Conservation (phyloP, 768 basidiomycete species). For the Lepiota venenata region DNA sequence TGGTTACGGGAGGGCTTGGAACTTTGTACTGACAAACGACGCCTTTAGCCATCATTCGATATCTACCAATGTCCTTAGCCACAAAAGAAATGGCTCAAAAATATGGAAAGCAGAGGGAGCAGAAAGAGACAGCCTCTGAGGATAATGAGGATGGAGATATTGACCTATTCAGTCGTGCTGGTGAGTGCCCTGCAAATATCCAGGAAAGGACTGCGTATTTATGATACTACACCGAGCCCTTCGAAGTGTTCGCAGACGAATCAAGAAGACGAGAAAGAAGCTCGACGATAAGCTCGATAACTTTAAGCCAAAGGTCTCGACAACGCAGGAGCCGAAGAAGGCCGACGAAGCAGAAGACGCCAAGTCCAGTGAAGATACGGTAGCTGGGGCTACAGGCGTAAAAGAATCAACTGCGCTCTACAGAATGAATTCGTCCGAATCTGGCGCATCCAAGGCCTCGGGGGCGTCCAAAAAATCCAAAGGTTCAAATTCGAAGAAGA, state of each 20-base stretch:
- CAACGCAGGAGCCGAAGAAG: not conserved
- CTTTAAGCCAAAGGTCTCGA: conserved; percentile 25
- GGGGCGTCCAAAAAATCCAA: conserved; percentile 16
- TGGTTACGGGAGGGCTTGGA: not conserved
- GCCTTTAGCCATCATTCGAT: conserved; percentile 42
- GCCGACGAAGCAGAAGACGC: conserved; percentile 13
- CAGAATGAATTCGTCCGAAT: conserved; percentile 8
- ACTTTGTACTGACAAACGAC: not conserved
- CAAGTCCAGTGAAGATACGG: conserved; percentile 12
- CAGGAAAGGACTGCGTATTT: not conserved
- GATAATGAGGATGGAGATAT: conserved; percentile 6
- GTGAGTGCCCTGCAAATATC: conserved; percentile 20
- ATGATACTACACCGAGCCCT: conserved; percentile 22
- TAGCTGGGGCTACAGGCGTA: conserved; percentile 16
- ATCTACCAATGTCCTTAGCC: conserved; percentile 62
- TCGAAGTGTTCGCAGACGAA: conserved; percentile 32
- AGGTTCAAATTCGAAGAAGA: conserved; percentile 14
- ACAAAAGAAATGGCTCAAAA: conserved; percentile 49
- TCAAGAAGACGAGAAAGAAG: conserved; percentile 23
- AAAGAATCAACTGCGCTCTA: conserved; percentile 1
- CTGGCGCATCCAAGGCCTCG: conserved; percentile 3
- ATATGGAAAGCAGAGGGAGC: conserved; percentile 32
- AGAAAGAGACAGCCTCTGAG: conserved; percentile 5
- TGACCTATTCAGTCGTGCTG: conserved; percentile 33
- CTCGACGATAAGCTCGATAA: conserved; percentile 27